These are phyloP conservation scores for Cutaneotrichosporon sp. DNA, from an alignment of 1,284 basidiomycete species.

Conservation along the genomic window DNA sequence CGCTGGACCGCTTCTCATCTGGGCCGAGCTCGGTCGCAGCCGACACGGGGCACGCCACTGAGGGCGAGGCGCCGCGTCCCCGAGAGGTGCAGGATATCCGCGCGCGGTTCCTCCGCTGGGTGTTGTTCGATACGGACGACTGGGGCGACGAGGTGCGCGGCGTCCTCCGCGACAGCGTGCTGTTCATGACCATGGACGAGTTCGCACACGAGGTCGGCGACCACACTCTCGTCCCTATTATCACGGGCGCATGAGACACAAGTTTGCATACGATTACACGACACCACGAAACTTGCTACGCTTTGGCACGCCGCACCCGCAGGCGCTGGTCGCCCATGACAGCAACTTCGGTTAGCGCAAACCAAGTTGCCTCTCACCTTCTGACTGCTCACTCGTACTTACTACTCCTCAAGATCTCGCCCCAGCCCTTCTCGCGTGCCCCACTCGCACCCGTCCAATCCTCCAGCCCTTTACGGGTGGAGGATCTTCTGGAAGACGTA, in stretches of 20 bases:
- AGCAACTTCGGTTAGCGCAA: too few species aligned
- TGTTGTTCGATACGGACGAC: background rate
- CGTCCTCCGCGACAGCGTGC: background rate
- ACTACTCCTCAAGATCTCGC: background rate
- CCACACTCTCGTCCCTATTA: background rate
- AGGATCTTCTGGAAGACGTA: background rate
- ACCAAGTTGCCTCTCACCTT: too few species aligned
- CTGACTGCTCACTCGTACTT: too few species aligned
- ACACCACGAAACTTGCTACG: background rate
- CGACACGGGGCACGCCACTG: background rate
- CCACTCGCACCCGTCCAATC: background rate
- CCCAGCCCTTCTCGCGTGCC: too few species aligned
- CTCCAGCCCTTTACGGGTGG: background rate
- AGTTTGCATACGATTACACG: background rate
- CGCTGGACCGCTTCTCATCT: too few species aligned
- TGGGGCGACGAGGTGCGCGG: background rate
- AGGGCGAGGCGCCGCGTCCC: background rate
- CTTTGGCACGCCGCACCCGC: too few species aligned
- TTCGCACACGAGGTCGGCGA: background rate
- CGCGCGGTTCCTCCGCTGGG: slow-evolving; percentile 1
- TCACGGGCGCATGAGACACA: background rate
- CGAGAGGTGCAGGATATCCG: background rate
- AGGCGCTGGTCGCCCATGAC: too few species aligned
- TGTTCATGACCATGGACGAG: background rate
- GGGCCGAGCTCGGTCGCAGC: too few species aligned